Base-by-base conservation (phyloP, 2,329 filamentous ascomycete genomes). In the Pyrenophora graminea region DNA sequence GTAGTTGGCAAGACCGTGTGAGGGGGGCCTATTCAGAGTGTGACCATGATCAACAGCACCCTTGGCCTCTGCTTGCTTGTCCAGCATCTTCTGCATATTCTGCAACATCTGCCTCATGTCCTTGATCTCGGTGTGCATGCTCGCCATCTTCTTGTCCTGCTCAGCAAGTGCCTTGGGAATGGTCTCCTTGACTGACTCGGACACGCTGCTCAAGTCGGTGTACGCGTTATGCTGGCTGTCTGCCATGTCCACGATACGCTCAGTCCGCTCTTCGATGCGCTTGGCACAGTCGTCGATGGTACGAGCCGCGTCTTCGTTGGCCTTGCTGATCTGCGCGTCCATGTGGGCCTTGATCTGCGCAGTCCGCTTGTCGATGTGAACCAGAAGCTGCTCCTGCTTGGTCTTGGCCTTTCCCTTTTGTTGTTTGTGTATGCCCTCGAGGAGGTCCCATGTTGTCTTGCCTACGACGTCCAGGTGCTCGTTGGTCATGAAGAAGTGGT, bases 401-500 rank as follows among this genome's bases (percentile, higher is more conserved):
- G 50, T 34, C 6, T 48, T 48, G 15, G 55, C 43, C 19, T 37
- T 31, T 18, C 21, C 48, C 27, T 48, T 51, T 17, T 57, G 51
- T 10, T 63, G 45, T 42, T 59, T 53, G 27, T 50, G 58, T 34
- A 55, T 45, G 21, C 45, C 44, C 12, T 58, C 53, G 3, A 70
- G 48, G 30, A 56, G 45, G 39, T 71, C 68, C 47, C 63, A 68
- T 0, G 62, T 58, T 6, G 60, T 67, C 36, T 66, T 62, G 31
- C 59, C 67, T 1, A 68, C 55, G 6, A 68, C 61, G 32, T 72
- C 70, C 17, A 74, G 64, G 55, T 74, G 71, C 41, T 68, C 63
- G 41, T 73, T 71, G 7, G 63, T 64, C 62, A 71, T 69, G 52
- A 57, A 66, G 57, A 74, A 73, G 47, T 72, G 69, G n/a, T 67